A percentile compares a stretch with the other conserved stretches of the same genome.
Evolutionary conservation across 2,329 filamentous ascomycete species (phyloP).

Genomic region (Fusarium clavum): DNA sequence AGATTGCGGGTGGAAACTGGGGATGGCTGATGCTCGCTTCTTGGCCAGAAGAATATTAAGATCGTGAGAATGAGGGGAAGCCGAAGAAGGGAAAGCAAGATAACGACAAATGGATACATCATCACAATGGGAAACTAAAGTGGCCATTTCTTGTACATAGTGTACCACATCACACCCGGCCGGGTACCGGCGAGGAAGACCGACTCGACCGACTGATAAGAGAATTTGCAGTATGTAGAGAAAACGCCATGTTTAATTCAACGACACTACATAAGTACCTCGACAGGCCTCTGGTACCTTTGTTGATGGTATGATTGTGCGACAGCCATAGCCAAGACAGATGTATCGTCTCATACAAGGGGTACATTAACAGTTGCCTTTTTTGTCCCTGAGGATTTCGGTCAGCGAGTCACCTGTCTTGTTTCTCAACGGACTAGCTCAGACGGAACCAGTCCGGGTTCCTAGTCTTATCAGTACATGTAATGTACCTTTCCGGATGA

Average conservation of each 20-base stretch:
- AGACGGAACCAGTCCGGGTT: conserved; percentile 39
- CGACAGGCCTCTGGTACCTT: conserved; percentile 25
- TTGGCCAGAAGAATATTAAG: conserved; percentile 9
- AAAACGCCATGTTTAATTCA: conserved; percentile 38
- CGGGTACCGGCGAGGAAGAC: conserved; percentile 22
- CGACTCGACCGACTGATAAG: conserved; percentile 46
- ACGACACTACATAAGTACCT: conserved; percentile 29
- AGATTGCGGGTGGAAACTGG: conserved; percentile 36
- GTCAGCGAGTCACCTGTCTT: conserved; percentile 38
- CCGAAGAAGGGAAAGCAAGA: conserved; percentile 25
- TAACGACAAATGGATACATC: conserved; percentile 39
- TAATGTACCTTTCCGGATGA: conserved; percentile 28
- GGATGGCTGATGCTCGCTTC: conserved; percentile 19
- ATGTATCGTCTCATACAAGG: conserved; percentile 26
- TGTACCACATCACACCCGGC: conserved; percentile 8
- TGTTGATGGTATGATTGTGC: background rate
- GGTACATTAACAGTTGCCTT: conserved; percentile 35
- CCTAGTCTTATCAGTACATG: conserved; percentile 45
- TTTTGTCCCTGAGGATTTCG: conserved; percentile 28
- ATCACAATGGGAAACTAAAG: conserved; percentile 40
- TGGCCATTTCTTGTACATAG: conserved; percentile 13
- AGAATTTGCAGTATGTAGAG: conserved; percentile 10
- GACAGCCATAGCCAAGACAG: conserved; percentile 12
- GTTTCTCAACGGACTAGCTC: conserved; percentile 14
- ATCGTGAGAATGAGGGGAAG: conserved; percentile 27